Base-by-base conservation (phyloP, 495 filamentous ascomycete genomes). In the Friedmanniomyces endolithicus region DNA sequence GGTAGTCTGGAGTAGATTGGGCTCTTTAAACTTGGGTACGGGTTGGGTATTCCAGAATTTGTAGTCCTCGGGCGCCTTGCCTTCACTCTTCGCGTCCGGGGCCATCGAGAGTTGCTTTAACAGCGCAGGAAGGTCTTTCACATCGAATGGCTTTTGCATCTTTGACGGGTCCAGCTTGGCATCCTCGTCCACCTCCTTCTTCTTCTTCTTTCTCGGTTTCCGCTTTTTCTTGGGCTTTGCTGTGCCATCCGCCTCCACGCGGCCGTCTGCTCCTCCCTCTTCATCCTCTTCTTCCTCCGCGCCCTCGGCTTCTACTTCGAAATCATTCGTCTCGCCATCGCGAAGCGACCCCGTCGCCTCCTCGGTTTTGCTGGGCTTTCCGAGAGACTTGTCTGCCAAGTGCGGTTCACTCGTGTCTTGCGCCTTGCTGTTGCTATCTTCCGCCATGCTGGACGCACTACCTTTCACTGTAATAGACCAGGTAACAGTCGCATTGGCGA, bases 41-140 rank as follows among this genome's bases (percentile, higher is more conserved):
- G 92, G 92, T 67, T 98, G 92, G 33, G 92, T 97, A 66, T 86
- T 81, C 92, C 92, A 98, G 70, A 98, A 98, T 69, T 94, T 95
- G 76, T 96, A 95, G 46, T 62, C 67, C 52, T 58, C 54, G 60
- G 47, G 68, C 16, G 58, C 69, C 60, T 67, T 62, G 1, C 66
- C 67, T 52, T 67, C 60, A 11, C 73, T 68, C 44, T 77, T 78
- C 24, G 86, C 79, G 61, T 86, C 85, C 48, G 75, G 68, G 37
- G 4, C 9, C 33, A 74, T 69, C 39, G 84, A 68, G 33, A 88
- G 73, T 63, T 55, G 55, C 11, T 62, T 46, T 37, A 68, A 52
- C 34, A 68, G 65, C n/a, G 65, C 64, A 23, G 58, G 59, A 56
- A 59, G 66, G 43, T 70, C 56, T 14, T 63, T 51, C 6, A 39